phyloP scores from a whole-genome alignment of 2,329 filamentous ascomycete species.

The Tolypocladium pustulatum region DNA sequence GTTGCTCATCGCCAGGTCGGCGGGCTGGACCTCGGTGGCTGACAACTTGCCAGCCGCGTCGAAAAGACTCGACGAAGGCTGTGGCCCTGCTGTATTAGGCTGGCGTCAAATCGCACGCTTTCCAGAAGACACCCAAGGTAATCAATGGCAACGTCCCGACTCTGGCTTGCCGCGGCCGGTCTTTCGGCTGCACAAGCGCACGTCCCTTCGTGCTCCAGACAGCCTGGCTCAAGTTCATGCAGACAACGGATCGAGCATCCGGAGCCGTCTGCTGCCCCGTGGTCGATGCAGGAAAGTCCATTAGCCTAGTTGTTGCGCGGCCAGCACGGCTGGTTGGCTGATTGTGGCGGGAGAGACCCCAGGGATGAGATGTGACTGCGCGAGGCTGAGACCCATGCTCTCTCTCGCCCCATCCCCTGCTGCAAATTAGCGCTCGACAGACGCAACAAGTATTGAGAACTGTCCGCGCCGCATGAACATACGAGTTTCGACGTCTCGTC shows the following conservation, averaged over 20 bases:
- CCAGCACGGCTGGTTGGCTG: not conserved
- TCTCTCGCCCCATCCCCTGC: not conserved
- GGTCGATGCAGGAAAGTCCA: not conserved
- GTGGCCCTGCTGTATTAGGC: not conserved
- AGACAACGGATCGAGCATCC: not conserved
- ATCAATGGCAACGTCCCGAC: not conserved
- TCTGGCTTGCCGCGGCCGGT: not conserved
- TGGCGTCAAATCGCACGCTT: too few species aligned
- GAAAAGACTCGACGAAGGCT: not conserved
- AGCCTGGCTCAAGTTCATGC: not conserved
- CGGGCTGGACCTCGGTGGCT: not conserved
- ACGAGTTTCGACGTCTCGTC: not conserved
- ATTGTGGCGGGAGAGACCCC: not conserved
- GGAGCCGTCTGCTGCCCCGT: not conserved
- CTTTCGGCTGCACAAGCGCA: not conserved
- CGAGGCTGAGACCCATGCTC: not conserved
- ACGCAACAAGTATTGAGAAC: not conserved
- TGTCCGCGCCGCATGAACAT: not conserved
- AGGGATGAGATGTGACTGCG: not conserved
- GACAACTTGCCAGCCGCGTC: not conserved
- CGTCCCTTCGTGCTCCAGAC: not conserved
- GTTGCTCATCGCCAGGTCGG: too few species aligned
- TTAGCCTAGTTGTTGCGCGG: not conserved
- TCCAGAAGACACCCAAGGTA: too few species aligned
- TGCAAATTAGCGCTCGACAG: not conserved